phyloP scores from a whole-genome alignment of 305 asterid genomes.

The Solanum chacoense region DNA sequence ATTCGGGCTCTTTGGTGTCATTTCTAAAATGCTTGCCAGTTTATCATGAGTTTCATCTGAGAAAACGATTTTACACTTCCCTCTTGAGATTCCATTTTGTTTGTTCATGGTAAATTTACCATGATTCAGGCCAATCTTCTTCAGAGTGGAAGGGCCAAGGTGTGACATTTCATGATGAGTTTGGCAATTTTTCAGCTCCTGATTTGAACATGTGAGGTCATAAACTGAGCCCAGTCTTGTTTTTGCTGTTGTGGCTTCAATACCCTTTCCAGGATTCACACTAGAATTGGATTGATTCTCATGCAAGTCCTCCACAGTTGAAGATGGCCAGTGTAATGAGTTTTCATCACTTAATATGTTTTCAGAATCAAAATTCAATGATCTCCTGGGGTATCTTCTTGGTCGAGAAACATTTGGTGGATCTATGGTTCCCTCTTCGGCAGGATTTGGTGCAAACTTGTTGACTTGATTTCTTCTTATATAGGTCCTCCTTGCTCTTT shows the following conservation, averaged over 20 bases:
- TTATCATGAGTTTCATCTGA: slow-evolving; percentile 61
- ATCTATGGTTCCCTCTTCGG: slow-evolving; percentile 24
- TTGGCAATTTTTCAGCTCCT: slow-evolving; percentile 13
- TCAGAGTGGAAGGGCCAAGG: slow-evolving; percentile 10
- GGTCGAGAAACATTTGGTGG: slow-evolving; percentile 14
- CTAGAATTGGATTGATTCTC: slow-evolving; percentile 19
- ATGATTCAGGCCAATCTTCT: slow-evolving; percentile 17
- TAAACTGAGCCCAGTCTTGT: slow-evolving; percentile 14
- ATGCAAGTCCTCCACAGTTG: slow-evolving; percentile 11
- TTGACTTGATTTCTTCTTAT: slow-evolving; percentile 19
- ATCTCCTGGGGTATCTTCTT: slow-evolving; percentile 51
- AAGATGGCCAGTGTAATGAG: slow-evolving; percentile 22
- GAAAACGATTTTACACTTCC: slow-evolving; percentile 65
- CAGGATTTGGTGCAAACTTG: slow-evolving; percentile 21
- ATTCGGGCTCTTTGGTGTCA: slow-evolving; percentile 25
- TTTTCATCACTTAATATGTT: slow-evolving; percentile 27
- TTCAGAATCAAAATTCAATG: slow-evolving; percentile 47
- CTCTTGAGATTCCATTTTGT: slow-evolving; percentile 32
- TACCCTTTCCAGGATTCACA: slow-evolving; percentile 12
- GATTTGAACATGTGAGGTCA: slow-evolving; percentile 20
- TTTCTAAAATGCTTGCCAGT: slow-evolving; percentile 32
- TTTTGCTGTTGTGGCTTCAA: slow-evolving; percentile 16
- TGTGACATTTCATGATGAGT: slow-evolving; percentile 19
- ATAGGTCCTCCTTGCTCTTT: slow-evolving; percentile 26
- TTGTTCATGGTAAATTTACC: slow-evolving; percentile 8